These are phyloP conservation scores for Auricularia heimuer DNA, from an alignment of 768 basidiomycete species.

Conservation along the genomic window DNA sequence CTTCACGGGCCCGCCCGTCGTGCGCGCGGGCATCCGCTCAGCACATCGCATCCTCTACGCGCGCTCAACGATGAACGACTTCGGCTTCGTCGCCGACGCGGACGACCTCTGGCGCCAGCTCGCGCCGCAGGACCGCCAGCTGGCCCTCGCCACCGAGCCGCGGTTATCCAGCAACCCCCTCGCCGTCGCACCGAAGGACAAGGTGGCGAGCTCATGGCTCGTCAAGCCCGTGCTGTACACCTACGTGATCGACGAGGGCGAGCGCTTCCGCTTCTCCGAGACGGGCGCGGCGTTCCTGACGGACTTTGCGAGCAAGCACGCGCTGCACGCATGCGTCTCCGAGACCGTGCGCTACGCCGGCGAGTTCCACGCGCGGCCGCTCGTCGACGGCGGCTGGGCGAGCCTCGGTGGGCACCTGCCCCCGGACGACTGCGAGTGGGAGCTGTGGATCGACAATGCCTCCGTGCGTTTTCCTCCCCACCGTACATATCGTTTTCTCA, in stretches of 20 bases:
- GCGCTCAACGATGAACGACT: conserved; percentile 49
- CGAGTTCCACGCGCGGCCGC: conserved; percentile 68
- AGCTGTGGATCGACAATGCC: conserved; percentile 79
- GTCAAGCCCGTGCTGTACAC: conserved; percentile 81
- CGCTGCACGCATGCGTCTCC: conserved; percentile 70
- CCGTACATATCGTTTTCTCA: too few relatives aligned
- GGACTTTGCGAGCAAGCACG: conserved; percentile 80
- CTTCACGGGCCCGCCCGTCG: conserved; percentile 44
- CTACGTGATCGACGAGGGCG: conserved; percentile 70
- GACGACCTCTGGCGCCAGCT: conserved; percentile 33
- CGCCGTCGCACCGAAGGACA: not conserved
- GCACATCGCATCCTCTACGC: conserved; percentile 70
- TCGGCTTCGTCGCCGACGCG: conserved; percentile 43
- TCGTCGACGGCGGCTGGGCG: conserved; percentile 48
- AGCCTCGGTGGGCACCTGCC: conserved; percentile 43
- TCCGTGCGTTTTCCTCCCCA: too few relatives aligned
- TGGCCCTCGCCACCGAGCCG: not conserved
- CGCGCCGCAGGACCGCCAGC: not conserved
- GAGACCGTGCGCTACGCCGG: conserved; percentile 60
- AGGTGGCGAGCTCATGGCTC: not conserved
- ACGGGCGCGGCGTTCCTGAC: conserved; percentile 84
- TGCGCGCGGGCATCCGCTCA: conserved; percentile 55
- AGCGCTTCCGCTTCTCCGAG: conserved; percentile 74
- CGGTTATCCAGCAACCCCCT: not conserved
- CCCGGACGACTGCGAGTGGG: conserved; percentile 59